phyloP scores from a whole-genome alignment of 352 stramenopile genomes.

The Ophiocytium majus region DNA sequence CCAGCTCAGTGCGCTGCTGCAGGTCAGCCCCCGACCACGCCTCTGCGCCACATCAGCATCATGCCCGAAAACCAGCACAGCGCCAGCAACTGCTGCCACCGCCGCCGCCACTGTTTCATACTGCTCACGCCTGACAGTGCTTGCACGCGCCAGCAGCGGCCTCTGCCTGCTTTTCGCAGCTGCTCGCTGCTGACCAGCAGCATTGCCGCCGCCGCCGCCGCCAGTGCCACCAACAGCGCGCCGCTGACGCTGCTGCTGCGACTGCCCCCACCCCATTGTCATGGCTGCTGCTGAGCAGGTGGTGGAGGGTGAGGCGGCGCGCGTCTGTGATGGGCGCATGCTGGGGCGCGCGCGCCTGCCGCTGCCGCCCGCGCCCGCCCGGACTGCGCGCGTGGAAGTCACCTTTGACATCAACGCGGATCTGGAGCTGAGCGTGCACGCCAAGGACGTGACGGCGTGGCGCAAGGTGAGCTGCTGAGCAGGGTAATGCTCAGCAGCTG shows the following conservation, averaged over 20 bases:
- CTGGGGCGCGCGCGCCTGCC: neutral
- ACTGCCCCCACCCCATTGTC: neutral
- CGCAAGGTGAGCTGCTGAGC: no score
- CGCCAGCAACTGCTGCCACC: no score
- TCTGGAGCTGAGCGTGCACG: neutral
- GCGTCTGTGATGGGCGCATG: neutral
- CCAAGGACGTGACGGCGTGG: neutral
- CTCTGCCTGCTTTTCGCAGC: no score
- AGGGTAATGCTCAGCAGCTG: no score
- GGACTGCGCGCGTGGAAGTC: neutral
- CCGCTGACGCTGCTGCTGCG: conserved; percentile 75
- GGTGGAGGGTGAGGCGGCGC: neutral
- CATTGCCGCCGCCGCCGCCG: no score
- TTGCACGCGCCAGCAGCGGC: no score
- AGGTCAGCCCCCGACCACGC: no score
- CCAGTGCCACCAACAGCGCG: conserved; percentile 75
- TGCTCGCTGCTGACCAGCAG: no score
- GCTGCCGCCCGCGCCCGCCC: neutral
- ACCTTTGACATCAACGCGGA: conserved; percentile 10
- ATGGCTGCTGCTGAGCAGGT: neutral
- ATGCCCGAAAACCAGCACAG: no score
- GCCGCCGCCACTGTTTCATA: no score
- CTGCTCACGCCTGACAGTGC: no score
- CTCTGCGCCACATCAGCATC: no score
- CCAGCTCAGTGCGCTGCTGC: conserved; percentile 74